phyloP scores from a whole-genome alignment of 345 rosid genomes.

The Citrus cavaleriei region DNA sequence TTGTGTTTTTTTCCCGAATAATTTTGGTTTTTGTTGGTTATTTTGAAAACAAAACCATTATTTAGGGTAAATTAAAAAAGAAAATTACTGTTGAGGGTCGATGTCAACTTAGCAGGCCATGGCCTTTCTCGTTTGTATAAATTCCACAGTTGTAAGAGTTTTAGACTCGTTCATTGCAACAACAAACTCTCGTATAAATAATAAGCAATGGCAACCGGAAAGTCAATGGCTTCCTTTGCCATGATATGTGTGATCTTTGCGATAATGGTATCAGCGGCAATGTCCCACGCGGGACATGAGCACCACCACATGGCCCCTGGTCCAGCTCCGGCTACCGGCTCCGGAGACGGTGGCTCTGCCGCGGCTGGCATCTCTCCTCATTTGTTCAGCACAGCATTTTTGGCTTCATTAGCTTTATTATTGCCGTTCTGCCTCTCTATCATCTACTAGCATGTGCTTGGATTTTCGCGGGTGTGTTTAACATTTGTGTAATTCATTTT shows the following conservation, averaged over 20 bases:
- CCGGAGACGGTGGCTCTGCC: slow-evolving; percentile 16
- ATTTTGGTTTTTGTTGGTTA: too few species aligned
- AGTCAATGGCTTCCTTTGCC: not conserved
- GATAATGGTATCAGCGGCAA: not conserved
- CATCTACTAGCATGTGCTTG: not conserved
- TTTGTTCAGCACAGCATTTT: slow-evolving; percentile 22
- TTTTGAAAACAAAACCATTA: too few species aligned
- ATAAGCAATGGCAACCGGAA: slow-evolving; percentile 1
- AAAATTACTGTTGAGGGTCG: not conserved
- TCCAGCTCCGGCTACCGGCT: slow-evolving; percentile 15
- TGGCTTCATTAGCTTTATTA: slow-evolving; percentile 22
- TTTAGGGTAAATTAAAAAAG: too few species aligned
- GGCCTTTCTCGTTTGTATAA: not conserved
- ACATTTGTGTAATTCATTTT: not conserved
- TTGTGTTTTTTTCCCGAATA: too few species aligned
- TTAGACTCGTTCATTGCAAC: not conserved
- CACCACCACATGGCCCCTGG: not conserved
- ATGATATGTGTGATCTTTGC: slow-evolving; percentile 1
- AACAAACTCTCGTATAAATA: not conserved
- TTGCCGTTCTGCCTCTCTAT: slow-evolving; percentile 4
- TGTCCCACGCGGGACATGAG: slow-evolving; percentile 5
- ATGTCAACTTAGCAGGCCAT: not conserved
- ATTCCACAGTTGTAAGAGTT: not conserved
- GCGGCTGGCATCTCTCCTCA: slow-evolving; percentile 22
- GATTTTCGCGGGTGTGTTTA: not conserved